These are phyloP conservation scores for Cucurbita argyrosperma DNA, from an alignment of 306 rosid species.

Conservation along the genomic window DNA sequence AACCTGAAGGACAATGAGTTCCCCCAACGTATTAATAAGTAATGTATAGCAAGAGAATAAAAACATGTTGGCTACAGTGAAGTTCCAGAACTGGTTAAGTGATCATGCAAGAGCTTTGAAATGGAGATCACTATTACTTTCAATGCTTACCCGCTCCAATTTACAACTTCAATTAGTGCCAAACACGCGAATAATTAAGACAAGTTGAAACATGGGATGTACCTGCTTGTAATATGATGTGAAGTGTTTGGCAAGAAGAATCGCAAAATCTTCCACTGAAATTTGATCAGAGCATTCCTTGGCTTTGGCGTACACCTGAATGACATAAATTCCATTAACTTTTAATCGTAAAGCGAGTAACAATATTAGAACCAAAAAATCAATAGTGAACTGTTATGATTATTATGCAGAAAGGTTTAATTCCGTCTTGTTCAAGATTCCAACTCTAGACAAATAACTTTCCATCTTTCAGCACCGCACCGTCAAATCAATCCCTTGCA, in stretches of 20 bases:
- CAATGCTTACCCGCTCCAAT: not conserved
- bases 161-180: not conserved
- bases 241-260: constrained; percentile 74
- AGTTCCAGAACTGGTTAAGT: not conserved
- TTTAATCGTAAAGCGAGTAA: constrained; percentile 7
- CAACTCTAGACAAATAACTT: not conserved
- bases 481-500: not conserved
- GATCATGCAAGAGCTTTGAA: not conserved
- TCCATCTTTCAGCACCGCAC: not conserved
- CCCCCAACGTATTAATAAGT: not conserved
- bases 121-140: not conserved
- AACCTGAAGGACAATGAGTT: not conserved
- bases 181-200: not conserved
- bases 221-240: constrained; percentile 67
- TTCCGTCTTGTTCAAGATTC: no score
- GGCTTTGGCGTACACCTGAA: constrained; percentile 79
- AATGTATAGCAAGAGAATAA: not conserved
- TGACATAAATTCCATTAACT: not conserved
- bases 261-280: constrained; percentile 75
- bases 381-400: not conserved
- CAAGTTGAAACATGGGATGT: not conserved
- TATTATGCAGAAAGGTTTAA: not conserved
- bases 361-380: not conserved
- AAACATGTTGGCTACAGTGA: not conserved
- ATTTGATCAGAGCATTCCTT: constrained; percentile 61